Base-by-base conservation (phyloP, 805 yeast genomes). In the Hermanozyma aechmeae region DNA sequence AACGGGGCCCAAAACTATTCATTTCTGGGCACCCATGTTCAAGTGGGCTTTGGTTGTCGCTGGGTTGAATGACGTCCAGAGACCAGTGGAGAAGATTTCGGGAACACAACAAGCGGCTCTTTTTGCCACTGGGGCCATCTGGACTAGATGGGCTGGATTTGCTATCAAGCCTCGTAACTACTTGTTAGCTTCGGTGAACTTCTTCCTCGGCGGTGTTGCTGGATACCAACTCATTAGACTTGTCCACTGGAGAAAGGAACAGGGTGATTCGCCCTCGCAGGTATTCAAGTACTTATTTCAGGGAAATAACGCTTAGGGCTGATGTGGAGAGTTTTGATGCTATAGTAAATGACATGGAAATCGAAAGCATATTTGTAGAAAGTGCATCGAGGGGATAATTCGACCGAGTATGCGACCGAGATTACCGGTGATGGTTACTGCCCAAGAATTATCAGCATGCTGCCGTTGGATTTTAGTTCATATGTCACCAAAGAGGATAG, bases 1-100 rank as follows among this genome's bases (percentile, higher is more conserved):
- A 52, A 84, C 98, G 13, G 98, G 98, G 18, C 98, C 98, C 23
- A 77, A 63, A 52, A 89, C 98, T n/a, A 87, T 92, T 32, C 98
- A 89, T 53, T 89, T 89, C 60, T 89, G 98, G 98, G 93, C 69
- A 2, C 68, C 68, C 8, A 61, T 61, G 4, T 48, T 59, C 40
- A 63, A 79, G 62, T 89, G 98, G 98, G 68, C 82, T 11, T 67
- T 89, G 37, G 97, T 92, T 16, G 45, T 85, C 43, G 98, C 98
- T 11, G 97, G 98, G 33, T 66, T 84, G 38, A 78, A 70, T 48
- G 98, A 89, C 56, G 62, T 80, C 38, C 68, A 73, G 39, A 78
- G 97, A 61, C 97, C 98, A 2, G 95, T 85, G 23, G 96, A 89
- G 48, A 78, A 79, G 46, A 68, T 89, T 28, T 78, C 92, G 21